Conservation (phyloP, 768 basidiomycete species). For the Macrolepiota dolichaula region DNA sequence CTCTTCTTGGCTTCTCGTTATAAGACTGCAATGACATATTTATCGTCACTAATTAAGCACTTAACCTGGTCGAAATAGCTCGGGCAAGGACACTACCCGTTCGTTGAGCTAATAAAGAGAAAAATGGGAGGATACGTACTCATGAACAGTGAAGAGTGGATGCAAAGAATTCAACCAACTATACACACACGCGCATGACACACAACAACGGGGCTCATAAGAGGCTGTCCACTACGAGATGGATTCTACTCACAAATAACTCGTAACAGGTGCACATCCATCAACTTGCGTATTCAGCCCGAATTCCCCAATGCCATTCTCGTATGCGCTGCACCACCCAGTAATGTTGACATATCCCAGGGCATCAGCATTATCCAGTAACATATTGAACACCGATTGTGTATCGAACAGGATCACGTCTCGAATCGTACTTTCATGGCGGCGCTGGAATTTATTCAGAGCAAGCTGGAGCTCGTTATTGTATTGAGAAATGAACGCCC, state of each 20-base stretch:
- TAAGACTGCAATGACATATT: background rate
- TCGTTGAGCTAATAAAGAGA: background rate
- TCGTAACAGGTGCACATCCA: conserved; percentile 60
- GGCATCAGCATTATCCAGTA: conserved; percentile 47
- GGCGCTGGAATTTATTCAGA: conserved; percentile 34
- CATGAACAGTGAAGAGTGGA: conserved; percentile 60
- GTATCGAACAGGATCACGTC: conserved; percentile 51
- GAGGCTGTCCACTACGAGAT: too few relatives aligned
- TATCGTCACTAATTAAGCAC: conserved; percentile 20
- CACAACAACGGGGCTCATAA: too few relatives aligned
- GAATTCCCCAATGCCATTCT: conserved; percentile 46
- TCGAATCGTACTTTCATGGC: conserved; percentile 37
- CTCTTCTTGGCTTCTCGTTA: too few relatives aligned
- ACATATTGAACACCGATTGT: conserved; percentile 53
- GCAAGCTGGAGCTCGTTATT: conserved; percentile 42
- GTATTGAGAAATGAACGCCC: conserved; percentile 40
- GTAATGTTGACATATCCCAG: conserved; percentile 59
- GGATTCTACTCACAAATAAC: conserved; percentile 49
- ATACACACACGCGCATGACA: too few relatives aligned
- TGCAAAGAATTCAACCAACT: conserved; percentile 64
- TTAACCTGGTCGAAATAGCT: conserved; percentile 43
- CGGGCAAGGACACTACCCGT: conserved; percentile 45
- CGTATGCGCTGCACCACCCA: conserved; percentile 56
- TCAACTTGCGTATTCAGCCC: conserved; percentile 48
- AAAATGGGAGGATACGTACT: conserved; percentile 32